Conservation (phyloP, 164 flowering plant species). For the Saururus chinensis region DNA sequence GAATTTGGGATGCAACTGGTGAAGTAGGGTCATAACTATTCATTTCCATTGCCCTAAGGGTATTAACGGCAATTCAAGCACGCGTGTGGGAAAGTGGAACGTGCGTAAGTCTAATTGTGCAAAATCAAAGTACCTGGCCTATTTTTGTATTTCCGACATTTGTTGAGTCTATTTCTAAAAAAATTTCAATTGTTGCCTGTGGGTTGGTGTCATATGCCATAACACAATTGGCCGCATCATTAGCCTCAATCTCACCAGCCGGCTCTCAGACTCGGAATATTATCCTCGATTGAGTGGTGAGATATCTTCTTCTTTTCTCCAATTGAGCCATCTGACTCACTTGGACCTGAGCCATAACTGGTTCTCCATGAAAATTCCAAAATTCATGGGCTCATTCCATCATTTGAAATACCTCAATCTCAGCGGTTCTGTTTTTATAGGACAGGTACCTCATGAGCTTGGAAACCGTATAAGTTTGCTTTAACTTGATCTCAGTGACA, state of each 20-base stretch:
- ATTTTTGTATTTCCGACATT: no score
- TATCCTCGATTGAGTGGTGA: background rate
- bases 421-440: background rate
- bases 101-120: no score
- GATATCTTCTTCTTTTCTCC: background rate
- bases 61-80: no score
- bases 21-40: no score
- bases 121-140: no score
- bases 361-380: background rate
- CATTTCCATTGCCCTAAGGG: no score
- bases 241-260: constrained; percentile 2
- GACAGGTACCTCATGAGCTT: background rate
- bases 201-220: constrained; percentile 3
- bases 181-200: constrained; percentile 5
- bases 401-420: constrained; percentile 4
- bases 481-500: background rate
- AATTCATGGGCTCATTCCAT: constrained; percentile 4
- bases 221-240: constrained; percentile 3
- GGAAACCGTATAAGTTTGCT: constrained; percentile 1
- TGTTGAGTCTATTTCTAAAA: no score
- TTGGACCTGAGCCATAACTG: constrained; percentile 4
- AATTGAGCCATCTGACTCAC: background rate
- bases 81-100: no score
- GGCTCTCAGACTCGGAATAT: background rate
- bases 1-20: no score